phyloP scores from a whole-genome alignment of 176 grass and related monocot genomes.

The Typha latifolia region DNA sequence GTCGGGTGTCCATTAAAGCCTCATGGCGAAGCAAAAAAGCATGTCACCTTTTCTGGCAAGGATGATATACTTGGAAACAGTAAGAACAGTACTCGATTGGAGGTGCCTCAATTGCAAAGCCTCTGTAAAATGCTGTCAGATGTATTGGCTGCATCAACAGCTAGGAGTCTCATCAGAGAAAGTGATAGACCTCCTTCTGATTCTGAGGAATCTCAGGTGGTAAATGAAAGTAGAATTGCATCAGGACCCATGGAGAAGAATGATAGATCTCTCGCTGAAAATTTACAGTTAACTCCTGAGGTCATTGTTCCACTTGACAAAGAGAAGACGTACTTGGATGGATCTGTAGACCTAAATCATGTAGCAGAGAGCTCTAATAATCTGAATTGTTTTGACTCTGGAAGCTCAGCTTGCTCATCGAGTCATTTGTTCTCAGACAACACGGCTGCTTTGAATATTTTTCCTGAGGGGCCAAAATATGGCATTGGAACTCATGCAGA shows the following conservation, averaged over 20 bases:
- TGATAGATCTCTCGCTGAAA: slow-evolving; percentile 13
- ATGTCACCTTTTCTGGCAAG: slow-evolving; percentile 51
- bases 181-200: slow-evolving; percentile 31
- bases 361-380: slow-evolving; percentile 16
- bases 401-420: slow-evolving; percentile 23
- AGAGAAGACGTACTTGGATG: slow-evolving; percentile 16
- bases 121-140: slow-evolving; percentile 34
- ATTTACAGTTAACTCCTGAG: slow-evolving; percentile 3
- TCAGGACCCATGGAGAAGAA: slow-evolving; percentile 26
- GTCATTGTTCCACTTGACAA: slow-evolving; percentile 6
- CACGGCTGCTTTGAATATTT: slow-evolving; percentile 14
- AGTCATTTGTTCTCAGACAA: slow-evolving; percentile 17
- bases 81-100: slow-evolving; percentile 1
- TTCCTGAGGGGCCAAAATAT: slow-evolving; percentile 22
- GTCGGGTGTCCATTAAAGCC: slow-evolving; percentile 17
- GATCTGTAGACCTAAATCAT: slow-evolving; percentile 41
- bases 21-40: slow-evolving; percentile 33
- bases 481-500: slow-evolving; percentile 11
- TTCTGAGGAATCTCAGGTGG: slow-evolving; percentile 17
- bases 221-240: slow-evolving; percentile 29
- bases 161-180: slow-evolving; percentile 2
- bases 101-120: slow-evolving; percentile 54
- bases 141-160: slow-evolving; percentile 20
- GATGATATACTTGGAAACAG: slow-evolving; percentile 30
- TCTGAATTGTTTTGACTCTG: slow-evolving; percentile 18